Base-by-base conservation (phyloP, 2,329 filamentous ascomycete genomes). In the Cordyceps pruinosa region DNA sequence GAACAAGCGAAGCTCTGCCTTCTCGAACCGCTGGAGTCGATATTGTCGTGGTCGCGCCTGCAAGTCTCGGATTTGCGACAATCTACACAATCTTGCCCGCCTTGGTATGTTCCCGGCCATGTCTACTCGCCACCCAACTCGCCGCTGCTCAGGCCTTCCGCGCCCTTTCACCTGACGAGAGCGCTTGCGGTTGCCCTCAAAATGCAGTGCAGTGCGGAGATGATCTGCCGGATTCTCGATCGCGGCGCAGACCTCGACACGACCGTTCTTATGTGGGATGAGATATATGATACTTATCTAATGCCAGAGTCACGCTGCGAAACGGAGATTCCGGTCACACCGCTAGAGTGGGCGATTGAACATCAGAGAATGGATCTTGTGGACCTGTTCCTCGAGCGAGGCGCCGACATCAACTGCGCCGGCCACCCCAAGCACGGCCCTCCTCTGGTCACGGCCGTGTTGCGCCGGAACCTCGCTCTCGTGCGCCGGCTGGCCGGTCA, bases 311-410 rank as follows among this genome's bases (percentile, higher is more conserved):
- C 17, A 30, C 13, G 17, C 12, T 1, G 1, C 7, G 6, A 5
- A 13, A 5, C 3, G 26, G 28, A 47, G 1, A 53, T 45, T 19
- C 50, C 50, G 2, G n/a, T 45, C n/a, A 21, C 50, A 26, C 50
- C 50, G 13, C 50, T 53, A 1, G 50, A 53, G 17, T 53, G 50
- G 50, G 50, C 50, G 35, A 28, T 53, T 7, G 50, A 53, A 39
- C 39, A 53, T 12, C 17, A 53, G 9, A 19, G 50, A 35, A 23
- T 25, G n/a, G 50, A 53, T 35, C 39, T 53, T 23, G 50, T 45
- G 10, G 25, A 45, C n/a, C 28, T 53, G n/a, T 45, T 53, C 21
- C 37, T 53, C 17, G 21, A 44, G n/a, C 50, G 39, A 53, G 50
- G 39, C 13, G 50, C 50, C 9, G 39, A 45, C 35, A n/a, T 28